Evolutionary conservation across 768 basidiomycete genomes (phyloP), one percentile per base, ranked within the genome.

Genomic region (Heimioporus sp.): DNA sequence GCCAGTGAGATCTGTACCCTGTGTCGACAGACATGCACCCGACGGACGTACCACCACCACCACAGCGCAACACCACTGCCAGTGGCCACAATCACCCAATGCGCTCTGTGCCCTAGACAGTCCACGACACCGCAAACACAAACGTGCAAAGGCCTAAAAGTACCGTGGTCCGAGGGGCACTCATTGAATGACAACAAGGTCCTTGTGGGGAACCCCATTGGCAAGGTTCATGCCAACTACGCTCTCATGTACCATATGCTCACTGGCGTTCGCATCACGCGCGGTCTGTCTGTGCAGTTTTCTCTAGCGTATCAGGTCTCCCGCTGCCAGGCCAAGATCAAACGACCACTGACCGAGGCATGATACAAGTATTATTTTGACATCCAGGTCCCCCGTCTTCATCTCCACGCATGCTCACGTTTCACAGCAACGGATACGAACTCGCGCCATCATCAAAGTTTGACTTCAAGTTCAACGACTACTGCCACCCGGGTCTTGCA

Each of bases 201-300:
- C 5, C 72, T 95, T 11, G 91, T 98, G 0, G 97, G 97, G 1
- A 98, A 98, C 68, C 73, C 98, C 59, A 97, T 99, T 58, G 92
- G 93, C n/a, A 94, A 98, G 68, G 96, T 85, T 62, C 97, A 99
- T 72, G 95, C 89, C 69, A 99, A 99, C 75, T 99, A 98, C 61
- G 91, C 98, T 52, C 74, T 99, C 64, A 98, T 98, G 97, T 99
- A 98, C 75, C 98, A 99, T 75, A 99, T 99, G 97, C 78, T 99
- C 63, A 99, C 97, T 4, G 97, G 97, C 5, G 98, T 99, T 55
- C 83, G 97, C 40, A 93, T 94, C 60, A 94, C 87, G 28, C 94
- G 92, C 61, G 65, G 88, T 77, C 11, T 20, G n/a, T 16, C 2
- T 12, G 10, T 42, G 15, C n/a, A n/a, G 19, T 28, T 24, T 19